phyloP scores from a whole-genome alignment of 352 stramenopile genomes.

The Phytophthora cactorum region DNA sequence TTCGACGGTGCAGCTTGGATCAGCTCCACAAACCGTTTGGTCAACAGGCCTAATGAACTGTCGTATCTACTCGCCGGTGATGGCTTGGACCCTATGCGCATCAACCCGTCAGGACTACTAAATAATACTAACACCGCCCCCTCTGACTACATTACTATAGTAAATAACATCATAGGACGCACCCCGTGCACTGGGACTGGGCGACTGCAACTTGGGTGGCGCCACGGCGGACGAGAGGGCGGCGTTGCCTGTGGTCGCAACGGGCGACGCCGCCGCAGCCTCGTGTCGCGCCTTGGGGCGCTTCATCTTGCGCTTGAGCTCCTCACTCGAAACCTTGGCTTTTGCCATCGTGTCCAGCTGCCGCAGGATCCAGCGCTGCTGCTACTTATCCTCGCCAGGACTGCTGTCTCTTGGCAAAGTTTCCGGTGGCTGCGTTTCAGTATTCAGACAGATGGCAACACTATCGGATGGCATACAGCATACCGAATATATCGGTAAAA shows the following conservation, averaged over 20 bases:
- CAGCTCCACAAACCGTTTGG: conserved; percentile 97
- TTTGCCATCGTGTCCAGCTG: conserved; percentile 52
- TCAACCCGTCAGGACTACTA: conserved; percentile 3
- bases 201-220: conserved; percentile 53
- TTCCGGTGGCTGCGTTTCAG: conserved; percentile 29
- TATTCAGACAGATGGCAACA: conserved; percentile 13
- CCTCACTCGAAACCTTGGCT: conserved; percentile 63
- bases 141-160: not conserved
- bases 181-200: conserved; percentile 53
- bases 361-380: conserved; percentile 19
- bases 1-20: conserved; percentile 90
- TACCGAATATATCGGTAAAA: conserved; percentile 4
- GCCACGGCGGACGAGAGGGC: conserved; percentile 23
- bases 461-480: conserved; percentile 24
- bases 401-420: conserved; percentile 32
- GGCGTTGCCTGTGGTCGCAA: conserved; percentile 12
- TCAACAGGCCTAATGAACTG: conserved; percentile 95
- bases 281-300: conserved; percentile 59
- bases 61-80: conserved; percentile 93
- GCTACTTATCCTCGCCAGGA: conserved; percentile 11
- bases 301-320: conserved; percentile 76
- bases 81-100: conserved; percentile 43
- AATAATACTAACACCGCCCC: not conserved
- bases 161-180: conserved; percentile 9
- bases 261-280: conserved; percentile 22